Evolutionary conservation across 2,329 filamentous ascomycete genomes (phyloP), one percentile per base, ranked within the genome.

Genomic region (Xylariales sp.): DNA sequence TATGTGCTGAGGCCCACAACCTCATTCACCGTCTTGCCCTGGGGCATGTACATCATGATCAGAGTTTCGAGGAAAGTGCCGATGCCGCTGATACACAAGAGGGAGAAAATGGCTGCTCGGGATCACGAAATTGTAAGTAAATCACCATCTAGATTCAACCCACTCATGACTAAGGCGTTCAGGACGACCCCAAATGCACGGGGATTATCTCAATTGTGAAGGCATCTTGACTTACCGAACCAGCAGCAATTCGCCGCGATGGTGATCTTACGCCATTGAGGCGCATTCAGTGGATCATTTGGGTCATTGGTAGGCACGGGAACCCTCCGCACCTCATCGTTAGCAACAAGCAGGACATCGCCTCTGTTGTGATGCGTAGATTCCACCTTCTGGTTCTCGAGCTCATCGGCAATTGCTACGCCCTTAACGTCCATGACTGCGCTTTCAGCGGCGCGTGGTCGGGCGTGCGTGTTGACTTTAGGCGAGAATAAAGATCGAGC

Each of bases 261-360:
- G 27, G 36, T 44, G 5, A 43, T 39, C 31, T 54, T 54, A 29
- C 48, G 40, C 50, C 51, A 56, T 28, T 23, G 21, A 12, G 38
- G 30, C 33, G 49, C 49, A 23, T 55, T 51, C 12, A 56, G 47
- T 20, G 54, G 54, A 34, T 56, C 52, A 25, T 51, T 50, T n/a
- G 48, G 50, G 20, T 49, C 40, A 16, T 42, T 29, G 1, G 45
- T 45, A 1, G 48, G 48, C 4, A 51, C 37, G 2, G 48, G 50
- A 5, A 52, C 38, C 12, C 38, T 42, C 4, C 48, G 42, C 15
- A 52, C 31, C 10, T 43, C 31, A 12, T 46, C 43, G 11, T 42
- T 27, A 18, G 41, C 42, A 18, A 41, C 29, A 18, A 38, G 19
- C 12, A 40, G 16, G 15, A 36, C 33, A 12, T 41, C 36, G 29